phyloP scores from a whole-genome alignment of 176 grass and related monocot genomes.

The Tillandsia fasciculata region DNA sequence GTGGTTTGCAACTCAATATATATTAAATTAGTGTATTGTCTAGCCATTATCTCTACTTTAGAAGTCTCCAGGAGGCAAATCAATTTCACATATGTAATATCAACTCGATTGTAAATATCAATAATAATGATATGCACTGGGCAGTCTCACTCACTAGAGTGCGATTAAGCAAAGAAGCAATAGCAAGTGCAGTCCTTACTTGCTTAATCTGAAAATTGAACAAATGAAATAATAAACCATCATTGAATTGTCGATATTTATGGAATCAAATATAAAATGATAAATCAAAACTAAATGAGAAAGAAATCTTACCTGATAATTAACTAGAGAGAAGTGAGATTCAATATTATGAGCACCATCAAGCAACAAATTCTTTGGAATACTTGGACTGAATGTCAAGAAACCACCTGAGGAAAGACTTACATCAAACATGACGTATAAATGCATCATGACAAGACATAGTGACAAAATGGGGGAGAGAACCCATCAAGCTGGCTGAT shows the following conservation, averaged over 20 bases:
- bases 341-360: constrained; percentile 67
- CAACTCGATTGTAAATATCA: constrained; percentile 3
- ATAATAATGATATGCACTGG: constrained; percentile 13
- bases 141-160: constrained; percentile 63
- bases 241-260: constrained; percentile 3
- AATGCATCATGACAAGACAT: constrained; percentile 1
- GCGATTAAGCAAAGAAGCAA: constrained; percentile 69
- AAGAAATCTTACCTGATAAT: constrained; percentile 63
- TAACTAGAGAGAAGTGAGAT: constrained; percentile 79
- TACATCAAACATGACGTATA: constrained; percentile 15
- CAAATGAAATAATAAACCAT: constrained; percentile 24
- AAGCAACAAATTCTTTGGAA: constrained; percentile 74
- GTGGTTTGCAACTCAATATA: too few relatives aligned
- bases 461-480: not conserved
- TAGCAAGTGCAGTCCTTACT: constrained; percentile 75
- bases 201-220: constrained; percentile 74
- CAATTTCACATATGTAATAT: constrained; percentile 10
- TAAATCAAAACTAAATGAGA: not conserved
- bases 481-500: not conserved
- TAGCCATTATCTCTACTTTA: too few relatives aligned
- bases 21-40: too few relatives aligned
- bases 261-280: not conserved
- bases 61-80: not conserved
- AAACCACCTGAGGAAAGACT: constrained; percentile 53
- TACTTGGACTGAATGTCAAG: constrained; percentile 77